Base-by-base conservation (phyloP, 2,329 filamentous ascomycete species). In the Venturia carpophila region DNA sequence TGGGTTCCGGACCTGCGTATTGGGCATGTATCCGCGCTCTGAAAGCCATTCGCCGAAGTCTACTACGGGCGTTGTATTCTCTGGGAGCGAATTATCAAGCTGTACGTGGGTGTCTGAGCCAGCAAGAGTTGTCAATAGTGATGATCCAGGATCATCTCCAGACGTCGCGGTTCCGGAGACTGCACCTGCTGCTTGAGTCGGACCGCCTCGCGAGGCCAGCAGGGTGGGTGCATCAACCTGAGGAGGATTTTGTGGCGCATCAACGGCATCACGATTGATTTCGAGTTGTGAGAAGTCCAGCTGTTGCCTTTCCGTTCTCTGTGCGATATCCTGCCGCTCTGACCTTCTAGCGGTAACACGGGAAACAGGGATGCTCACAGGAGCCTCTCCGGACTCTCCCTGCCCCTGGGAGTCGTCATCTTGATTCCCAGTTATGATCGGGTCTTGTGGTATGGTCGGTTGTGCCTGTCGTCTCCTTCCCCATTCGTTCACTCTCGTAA, bases 401-500 rank as follows among this genome's bases (percentile, higher is more conserved):
- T 60, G 55, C n/a, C 45, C n/a, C 45, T 11, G 45, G 9, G 45
- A 49, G 24, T 21, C 45, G n/a, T 49, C 45, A 7, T 24, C 13
- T 30, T 19, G 43, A 4, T 19, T 19, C 27, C 9, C 34, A 41
- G 39, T 10, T 11, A 41, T 41, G 15, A 41, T 41, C 39, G 43
- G n/a, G 43, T 19, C 49, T 30, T 39, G 19, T 11, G 49, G 34
- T 19, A 27, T 17, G 19, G 21, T 37, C 21, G 34, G 41, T 55
- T 42, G 52, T 37, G 37, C 37, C 42, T 42, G 37, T 15, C 9
- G 37, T 42, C 60, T 56, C 21, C 55, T 39, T 21, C 55, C 56
- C 55, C 64, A 55, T 27, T 65, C 37, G 21, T 42, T 42, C 43
- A 43, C 21, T 39, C 64, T 56, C 27, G 45, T 62, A 21, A 79